Base-by-base conservation (phyloP, 345 rosid genomes). In the Iberis pinnata region DNA sequence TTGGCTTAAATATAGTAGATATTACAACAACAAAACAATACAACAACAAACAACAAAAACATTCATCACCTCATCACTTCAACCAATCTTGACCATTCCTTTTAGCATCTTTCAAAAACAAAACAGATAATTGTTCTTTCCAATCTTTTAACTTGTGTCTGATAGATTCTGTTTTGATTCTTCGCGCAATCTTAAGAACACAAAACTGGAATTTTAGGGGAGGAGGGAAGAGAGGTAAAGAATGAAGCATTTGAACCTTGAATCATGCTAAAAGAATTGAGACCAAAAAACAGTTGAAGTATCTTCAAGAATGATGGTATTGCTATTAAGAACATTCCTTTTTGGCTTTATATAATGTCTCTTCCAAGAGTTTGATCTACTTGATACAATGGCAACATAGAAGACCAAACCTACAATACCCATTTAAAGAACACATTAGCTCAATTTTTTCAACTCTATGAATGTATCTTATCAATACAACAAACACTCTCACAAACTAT, bases 11-110 rank as follows among this genome's bases (percentile, higher is more conserved):
- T 9, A 12, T 32, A 32, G 12, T 7, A 32, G n/a, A 32, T 32
- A 32, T 32, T 12, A 32, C 37, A 29, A 26, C 9, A 29, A 32
- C 37, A 32, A 32, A 32, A 32, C 5, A 32, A 32, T 32, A 32
- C 37, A 32, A 32, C 37, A 32, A n/a, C 37, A 32, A 45, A 17
- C 52, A 25, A 12, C 0, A 15, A 51, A 45, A 47, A 46, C 44
- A 64, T 56, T 48, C 50, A 48, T 55, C 58, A 20, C 57, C 65
- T 50, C 49, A 54, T 54, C 64, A 59, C 64, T 47, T 38, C 20
- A 49, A 32, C 50, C 43, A 56, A 43, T 37, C 17, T 9, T 53
- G 9, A 22, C 46, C 53, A 24, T 25, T 53, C 47, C 42, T 18
- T 29, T 61, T 14, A 63, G 14, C 54, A 51, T 63, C 48, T 27